Conservation (phyloP, 192 early-diverging fungal genomes). For the Spinellus fusiger region DNA sequence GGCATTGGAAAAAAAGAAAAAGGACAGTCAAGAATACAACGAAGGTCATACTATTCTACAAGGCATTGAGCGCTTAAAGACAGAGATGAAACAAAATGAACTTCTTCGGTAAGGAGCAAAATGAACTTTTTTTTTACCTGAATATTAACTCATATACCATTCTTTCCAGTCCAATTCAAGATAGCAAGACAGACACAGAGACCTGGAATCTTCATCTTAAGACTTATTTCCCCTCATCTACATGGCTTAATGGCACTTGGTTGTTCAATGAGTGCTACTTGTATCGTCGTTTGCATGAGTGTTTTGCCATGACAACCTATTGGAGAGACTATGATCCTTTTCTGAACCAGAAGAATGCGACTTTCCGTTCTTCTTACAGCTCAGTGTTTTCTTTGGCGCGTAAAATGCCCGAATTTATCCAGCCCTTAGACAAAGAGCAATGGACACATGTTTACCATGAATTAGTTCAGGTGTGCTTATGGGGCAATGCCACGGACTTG, state of each 20-base stretch:
- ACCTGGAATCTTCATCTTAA: slow-evolving; percentile 62
- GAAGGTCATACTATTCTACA: slow-evolving; percentile 69
- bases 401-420: slow-evolving; percentile 27
- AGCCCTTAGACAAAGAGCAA: slow-evolving; percentile 16
- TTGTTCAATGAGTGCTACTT: slow-evolving; percentile 83
- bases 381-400: slow-evolving; percentile 61
- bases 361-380: slow-evolving; percentile 60
- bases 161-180: slow-evolving; percentile 39
- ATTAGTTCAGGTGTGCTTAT: slow-evolving; percentile 69
- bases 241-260: slow-evolving; percentile 78
- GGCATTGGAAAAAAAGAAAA: slow-evolving; percentile 29
- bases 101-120: slow-evolving; percentile 33
- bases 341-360: slow-evolving; percentile 54
- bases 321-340: slow-evolving; percentile 79
- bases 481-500: slow-evolving; percentile 89
- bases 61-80: slow-evolving; percentile 58
- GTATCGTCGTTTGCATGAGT: slow-evolving; percentile 64
- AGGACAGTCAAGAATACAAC: slow-evolving; percentile 25
- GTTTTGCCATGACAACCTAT: slow-evolving; percentile 45
- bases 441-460: slow-evolving; percentile 56
- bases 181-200: slow-evolving; percentile 49
- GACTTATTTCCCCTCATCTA: slow-evolving; percentile 43
- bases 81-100: slow-evolving; percentile 67
- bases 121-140: too few relatives aligned
- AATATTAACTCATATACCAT: neutral